Base-by-base conservation (phyloP, 2,329 filamentous ascomycete species). In the Fusarium pseudoanthophilum region DNA sequence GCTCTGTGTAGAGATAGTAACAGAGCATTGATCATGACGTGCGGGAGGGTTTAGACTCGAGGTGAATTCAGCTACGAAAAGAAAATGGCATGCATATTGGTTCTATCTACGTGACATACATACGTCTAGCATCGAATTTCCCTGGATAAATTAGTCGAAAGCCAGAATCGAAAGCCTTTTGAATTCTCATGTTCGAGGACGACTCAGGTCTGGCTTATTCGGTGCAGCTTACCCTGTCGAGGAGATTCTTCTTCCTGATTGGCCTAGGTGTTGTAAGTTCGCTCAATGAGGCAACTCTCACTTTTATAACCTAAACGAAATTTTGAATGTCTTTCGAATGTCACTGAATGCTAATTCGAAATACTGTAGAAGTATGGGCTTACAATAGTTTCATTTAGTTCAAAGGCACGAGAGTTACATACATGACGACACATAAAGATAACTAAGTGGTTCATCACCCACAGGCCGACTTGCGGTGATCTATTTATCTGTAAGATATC, bases 251-350 rank as follows among this genome's bases (percentile, higher is more conserved):
- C 6, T 24, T 46, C 21, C 64, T 71, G 58, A 75, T 75, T 75
- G 72, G 73, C 14, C 56, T 36, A 28, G 37, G 20, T n/a, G 13
- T 20, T 45, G 20, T 18, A 45, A 46, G 37, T 26, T 36, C 42
- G 59, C 73, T 73, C 37, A 73, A 75, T 69, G 14, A 51, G 69
- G 73, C 39, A 75, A 73, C 36, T 43, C 36, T 32, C 26, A 37
- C 32, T 16, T 57, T 34, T 26, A 43, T 24, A 24, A n/a, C 14
- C 20, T 28, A 16, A 26, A 53, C 15, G 11, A 40, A 40, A 8
- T 16, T 32, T 15, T 49, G 21, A 18, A 18, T 30, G 34, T 14
- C 34, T 55, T 30, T 55, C 34, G 5, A 11, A 28, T n/a, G 11
- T 18, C 20, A 28, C 26, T 28, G n/a, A n/a, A 18, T 4, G 14